Evolutionary conservation across 1,284 basidiomycete species (phyloP), one percentile per base, ranked within the genome.

Genomic region (Cutaneotrichosporon mucoides): DNA sequence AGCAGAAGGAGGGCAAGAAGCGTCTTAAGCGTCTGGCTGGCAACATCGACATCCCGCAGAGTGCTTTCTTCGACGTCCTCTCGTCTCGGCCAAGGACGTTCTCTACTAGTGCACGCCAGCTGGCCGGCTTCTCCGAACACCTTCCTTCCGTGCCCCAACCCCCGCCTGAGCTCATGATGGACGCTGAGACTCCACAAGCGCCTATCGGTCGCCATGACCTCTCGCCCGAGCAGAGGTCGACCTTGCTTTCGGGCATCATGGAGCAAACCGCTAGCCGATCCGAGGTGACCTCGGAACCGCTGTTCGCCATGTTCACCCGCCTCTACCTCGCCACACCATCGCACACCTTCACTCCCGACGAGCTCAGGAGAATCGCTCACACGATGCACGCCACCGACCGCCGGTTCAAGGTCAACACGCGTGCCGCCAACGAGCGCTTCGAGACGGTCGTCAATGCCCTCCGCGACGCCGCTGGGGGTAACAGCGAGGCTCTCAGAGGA

Each of bases 1-100:
- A 92, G 74, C 92, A 96, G 76, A 95, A 94, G 79, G 90, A 90
- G 73, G 87, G 90, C 53, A 95, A 95, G 79, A 85, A 86, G 60
- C 82, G 83, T 59, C 87, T 96, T 83, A 94, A 93, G 79, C 84
- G 83, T 61, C 81, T 93, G 24, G 76, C 76, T 45, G 91, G 91
- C n/a, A 86, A 82, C 61, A 88, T 94, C 60, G 88, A 93, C 64
- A 83, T 95, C 47, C 90, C 91, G 35, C 91, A 94, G 71, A 88
- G 92, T 69, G 92, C 92, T 1, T 95, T 94, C 82, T 93, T 87
- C 76, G 84, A 90, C 66, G 87, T 93, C 58, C 80, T 94, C 57
- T 83, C 84, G 49, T 85, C 84, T 1, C 58, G 75, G 11, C 72
- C 75, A 1, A 54, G 70, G 35, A 52, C 60, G 0, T 72, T 65